Evolutionary conservation across 352 stramenopile species (phyloP).

Genomic region (Phytophthora europaea): DNA sequence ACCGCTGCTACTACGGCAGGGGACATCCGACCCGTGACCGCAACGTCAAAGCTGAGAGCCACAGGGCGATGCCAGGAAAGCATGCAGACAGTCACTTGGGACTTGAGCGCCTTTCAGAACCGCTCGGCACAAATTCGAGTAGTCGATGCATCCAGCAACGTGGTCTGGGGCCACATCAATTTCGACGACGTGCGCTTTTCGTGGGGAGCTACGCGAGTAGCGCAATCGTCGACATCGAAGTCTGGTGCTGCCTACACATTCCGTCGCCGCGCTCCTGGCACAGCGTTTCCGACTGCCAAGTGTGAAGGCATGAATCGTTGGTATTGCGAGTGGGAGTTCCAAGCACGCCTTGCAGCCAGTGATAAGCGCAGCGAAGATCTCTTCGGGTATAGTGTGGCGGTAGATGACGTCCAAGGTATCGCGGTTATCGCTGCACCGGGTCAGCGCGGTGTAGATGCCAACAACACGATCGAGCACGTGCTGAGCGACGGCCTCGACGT

Average conservation of each 20-base stretch:
- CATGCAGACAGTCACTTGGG: constrained; percentile 92
- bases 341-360: constrained; percentile 87
- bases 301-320: constrained; percentile 73
- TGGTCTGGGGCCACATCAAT: constrained; percentile 97
- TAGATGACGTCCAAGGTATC: constrained; percentile 86
- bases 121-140: constrained; percentile 93
- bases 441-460: constrained; percentile 81
- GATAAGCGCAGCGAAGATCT: constrained; percentile 90
- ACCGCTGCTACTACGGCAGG: constrained; percentile 4
- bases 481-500: constrained; percentile 31
- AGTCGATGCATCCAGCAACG: constrained; percentile 89
- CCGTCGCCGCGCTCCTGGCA: constrained; percentile 66
- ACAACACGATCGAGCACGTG: constrained; percentile 75
- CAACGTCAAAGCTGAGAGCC: constrained; percentile 73
- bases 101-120: constrained; percentile 86
- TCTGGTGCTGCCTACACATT: constrained; percentile 88
- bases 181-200: constrained; percentile 96
- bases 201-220: constrained; percentile 76
- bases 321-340: constrained; percentile 90
- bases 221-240: constrained; percentile 67
- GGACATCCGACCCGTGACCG: constrained; percentile 26
- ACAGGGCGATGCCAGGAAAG: constrained; percentile 93
- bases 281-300: constrained; percentile 37
- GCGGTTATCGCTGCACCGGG: constrained; percentile 85
- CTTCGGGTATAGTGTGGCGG: constrained; percentile 89